Base-by-base conservation (phyloP, 2,329 filamentous ascomycete genomes). In the Fusarium subglutinans region DNA sequence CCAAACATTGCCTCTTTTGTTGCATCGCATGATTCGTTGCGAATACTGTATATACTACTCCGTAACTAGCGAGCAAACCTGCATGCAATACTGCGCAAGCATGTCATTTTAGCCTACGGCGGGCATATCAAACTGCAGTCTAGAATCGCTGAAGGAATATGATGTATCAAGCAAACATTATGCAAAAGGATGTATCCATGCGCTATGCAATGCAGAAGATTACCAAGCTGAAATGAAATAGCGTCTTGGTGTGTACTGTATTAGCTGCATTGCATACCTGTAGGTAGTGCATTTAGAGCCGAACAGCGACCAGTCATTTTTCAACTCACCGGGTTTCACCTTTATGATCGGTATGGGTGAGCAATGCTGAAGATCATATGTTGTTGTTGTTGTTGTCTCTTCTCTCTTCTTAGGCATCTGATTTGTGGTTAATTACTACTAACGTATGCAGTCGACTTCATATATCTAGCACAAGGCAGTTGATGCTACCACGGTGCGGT, bases 61-160 rank as follows among this genome's bases (percentile, higher is more conserved):
- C n/a, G n/a, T n/a, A 35, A 35, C 33, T 35, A 56, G 33, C 43
- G 30, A 59, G 55, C 69, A 72, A 72, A 72, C 69, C 41, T 69
- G 58, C 58, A 69, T 55, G 20, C 38, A 38, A 37, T 28, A 43
- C 28, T 37, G 60, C 37, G 56, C 62, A 72, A 38, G 41, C 63
- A 68, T 57, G 41, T 9, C 61, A 51, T 40, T 38, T 41, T 12
- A 24, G 37, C 55, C 45, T n/a, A 37, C 35, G 18, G 9, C 33
- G 28, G 38, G 24, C 24, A 26, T 35, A 47, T 22, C 43, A 33
- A 51, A 45, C 22, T 33, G 28, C 26, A 44, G 33, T 11, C 18
- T 26, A 40, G 44, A 62, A 37, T 38, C 58, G 15, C 20, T 55
- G 24, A 41, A 61, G 67, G 56, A 69, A 69, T 65, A 26, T 69